Percentiles rank a stretch among this genome's conserved stretches.
phyloP scores from a whole-genome alignment of 2,329 filamentous ascomycete genomes.

The Didymosphaeria variabile region DNA sequence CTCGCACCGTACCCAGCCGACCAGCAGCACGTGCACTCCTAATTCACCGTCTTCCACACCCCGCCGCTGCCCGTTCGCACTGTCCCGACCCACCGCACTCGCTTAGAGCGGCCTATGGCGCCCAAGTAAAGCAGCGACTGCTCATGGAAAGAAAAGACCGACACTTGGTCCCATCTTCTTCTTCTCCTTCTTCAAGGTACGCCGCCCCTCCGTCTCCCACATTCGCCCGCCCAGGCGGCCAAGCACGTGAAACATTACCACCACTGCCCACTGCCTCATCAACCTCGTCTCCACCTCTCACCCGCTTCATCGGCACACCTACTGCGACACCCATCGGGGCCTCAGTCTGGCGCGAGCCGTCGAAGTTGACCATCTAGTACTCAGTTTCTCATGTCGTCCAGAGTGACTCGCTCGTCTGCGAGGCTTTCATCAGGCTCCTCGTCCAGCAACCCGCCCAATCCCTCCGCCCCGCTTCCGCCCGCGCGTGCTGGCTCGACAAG shows the following conservation, averaged over 20 bases:
- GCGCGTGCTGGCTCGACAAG: conserved; percentile 61
- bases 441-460: conserved; percentile 54
- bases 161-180: conserved; percentile 34
- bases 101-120: conserved; percentile 51
- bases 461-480: conserved; percentile 50
- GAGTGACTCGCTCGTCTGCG: conserved; percentile 94
- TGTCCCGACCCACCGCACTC: conserved; percentile 41
- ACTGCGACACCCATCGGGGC: conserved; percentile 40
- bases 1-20: background rate
- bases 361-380: conserved; percentile 35
- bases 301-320: conserved; percentile 36
- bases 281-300: conserved; percentile 27
- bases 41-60: conserved; percentile 14
- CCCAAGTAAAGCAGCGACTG: conserved; percentile 45
- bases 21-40: conserved; percentile 12
- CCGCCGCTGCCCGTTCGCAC: conserved; percentile 15
- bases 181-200: conserved; percentile 36
- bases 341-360: conserved; percentile 42
- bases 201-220: conserved; percentile 23
- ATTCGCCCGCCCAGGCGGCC: conserved; percentile 12
- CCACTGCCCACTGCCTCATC: conserved; percentile 17
- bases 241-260: conserved; percentile 12
- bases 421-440: conserved; percentile 78
- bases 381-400: conserved; percentile 86
- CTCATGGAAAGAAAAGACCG: conserved; percentile 41